Base-by-base conservation (phyloP, 176 grass and related monocot species). In the Pontederia paniculata region DNA sequence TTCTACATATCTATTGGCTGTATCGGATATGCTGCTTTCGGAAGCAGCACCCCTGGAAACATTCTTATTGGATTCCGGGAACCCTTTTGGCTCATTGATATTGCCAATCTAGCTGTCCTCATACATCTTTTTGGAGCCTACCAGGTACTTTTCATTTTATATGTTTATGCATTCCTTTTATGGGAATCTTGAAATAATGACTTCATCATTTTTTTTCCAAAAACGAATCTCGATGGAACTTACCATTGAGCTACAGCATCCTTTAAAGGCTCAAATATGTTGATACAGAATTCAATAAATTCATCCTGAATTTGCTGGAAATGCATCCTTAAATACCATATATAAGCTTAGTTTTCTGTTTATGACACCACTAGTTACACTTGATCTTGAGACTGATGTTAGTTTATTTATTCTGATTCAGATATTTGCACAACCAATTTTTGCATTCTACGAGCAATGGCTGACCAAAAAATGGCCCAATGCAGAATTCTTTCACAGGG, bases 1-100 rank as follows among this genome's bases (percentile, higher is more conserved):
- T 96, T 96, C 79, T 96, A 96, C 65, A 79, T 89, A 4, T 96
- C 90, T 8, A 71, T 96, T 4, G 90, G 90, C 6, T 96, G 90
- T 65, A 10, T 96, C 9, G 90, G 90, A 10, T 96, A 96, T 76
- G 82, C 90, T n/a, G 90, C 85, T 0, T 96, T 96, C 28, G 85
- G 90, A 71, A 96, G 89, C 20, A 68, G 57, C 20, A 76, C 79
- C 21, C 90, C 90, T 9, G 90, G 90, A 25, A 96, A 96, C 62
- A 18, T 96, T 53, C 79, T 96, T 12, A 96, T 85, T 7, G 90
- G 90, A 58, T 96, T 96, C 79, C 63, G 73, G n/a, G 85, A 96
- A 54, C 90, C 90, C 19, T 95, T 89, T 76, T 95, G 90, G 90
- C 79, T 95, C 4, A 79, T 89, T 12, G 82, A 95, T n/a, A 14